These are phyloP conservation scores for Morella rubra DNA, from an alignment of 306 rosid species.

Conservation along the genomic window DNA sequence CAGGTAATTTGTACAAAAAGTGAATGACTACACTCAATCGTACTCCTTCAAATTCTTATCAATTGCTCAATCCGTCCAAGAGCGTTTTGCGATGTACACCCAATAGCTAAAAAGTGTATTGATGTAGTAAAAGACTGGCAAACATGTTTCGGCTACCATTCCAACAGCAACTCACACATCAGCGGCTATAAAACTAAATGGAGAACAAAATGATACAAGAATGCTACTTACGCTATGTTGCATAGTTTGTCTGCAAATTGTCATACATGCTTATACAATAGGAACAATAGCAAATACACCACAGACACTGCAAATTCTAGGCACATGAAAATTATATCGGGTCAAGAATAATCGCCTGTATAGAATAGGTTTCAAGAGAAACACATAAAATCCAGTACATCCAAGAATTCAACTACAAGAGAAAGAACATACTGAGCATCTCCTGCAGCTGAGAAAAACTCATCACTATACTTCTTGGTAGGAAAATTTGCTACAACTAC, in stretches of 20 bases:
- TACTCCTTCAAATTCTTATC: not conserved
- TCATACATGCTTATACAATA: not conserved
- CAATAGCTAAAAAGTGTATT: not conserved
- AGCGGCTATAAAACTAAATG: not conserved
- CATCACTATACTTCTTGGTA: conserved; percentile 76
- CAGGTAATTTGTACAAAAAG: not conserved
- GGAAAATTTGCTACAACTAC: conserved; percentile 65
- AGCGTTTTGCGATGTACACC: not conserved
- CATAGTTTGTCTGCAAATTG: not conserved
- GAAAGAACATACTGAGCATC: conserved; percentile 76
- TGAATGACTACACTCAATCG: not conserved
- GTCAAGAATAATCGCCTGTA: not conserved
- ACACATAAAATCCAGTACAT: not conserved
- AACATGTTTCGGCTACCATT: not conserved
- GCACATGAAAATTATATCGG: not conserved
- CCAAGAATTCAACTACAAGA: conserved; percentile 18
- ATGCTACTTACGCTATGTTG: not conserved
- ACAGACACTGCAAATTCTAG: not conserved
- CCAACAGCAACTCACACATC: not conserved
- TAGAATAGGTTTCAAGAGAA: not conserved
- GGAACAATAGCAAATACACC: not conserved
- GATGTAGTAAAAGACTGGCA: not conserved
- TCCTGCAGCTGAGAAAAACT: conserved; percentile 64
- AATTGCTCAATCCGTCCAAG: not conserved
- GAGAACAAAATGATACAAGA: not conserved